These are phyloP conservation scores for Nitzschia sp. DNA, from an alignment of 108 stramenopile genomes.

Conservation along the genomic window DNA sequence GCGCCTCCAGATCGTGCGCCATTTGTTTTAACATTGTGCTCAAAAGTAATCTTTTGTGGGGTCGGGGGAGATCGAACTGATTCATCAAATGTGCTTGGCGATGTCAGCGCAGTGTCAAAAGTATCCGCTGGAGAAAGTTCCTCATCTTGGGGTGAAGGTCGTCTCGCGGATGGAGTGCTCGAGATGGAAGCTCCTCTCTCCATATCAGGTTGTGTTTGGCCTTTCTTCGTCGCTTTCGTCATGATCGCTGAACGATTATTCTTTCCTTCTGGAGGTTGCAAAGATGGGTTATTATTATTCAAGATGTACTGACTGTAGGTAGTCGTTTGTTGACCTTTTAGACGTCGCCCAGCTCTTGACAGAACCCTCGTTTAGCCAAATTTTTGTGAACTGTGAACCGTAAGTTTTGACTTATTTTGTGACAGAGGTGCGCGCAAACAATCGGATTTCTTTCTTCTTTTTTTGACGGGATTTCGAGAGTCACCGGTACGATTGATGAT, in stretches of 20 bases:
- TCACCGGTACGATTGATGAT: too few species aligned
- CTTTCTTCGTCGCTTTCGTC: not conserved
- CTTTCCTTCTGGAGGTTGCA: not conserved
- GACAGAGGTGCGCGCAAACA: not conserved
- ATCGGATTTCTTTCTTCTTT: not conserved
- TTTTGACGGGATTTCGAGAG: not conserved
- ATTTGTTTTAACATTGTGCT: constrained; percentile 9
- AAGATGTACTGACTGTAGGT: not conserved
- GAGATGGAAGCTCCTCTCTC: not conserved
- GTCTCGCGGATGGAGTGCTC: not conserved
- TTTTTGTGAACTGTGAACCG: too few species aligned
- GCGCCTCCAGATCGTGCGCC: not conserved
- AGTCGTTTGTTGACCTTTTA: too few species aligned
- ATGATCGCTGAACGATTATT: not conserved
- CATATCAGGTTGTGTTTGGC: constrained; percentile 1
- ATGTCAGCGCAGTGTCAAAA: constrained; percentile 18
- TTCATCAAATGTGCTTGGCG: constrained; percentile 16
- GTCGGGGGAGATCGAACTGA: not conserved
- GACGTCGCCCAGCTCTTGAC: not conserved
- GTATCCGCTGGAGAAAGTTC: constrained; percentile 19
- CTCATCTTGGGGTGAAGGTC: constrained; percentile 9
- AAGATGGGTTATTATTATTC: not conserved
- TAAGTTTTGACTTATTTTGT: not conserved
- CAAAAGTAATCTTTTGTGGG: constrained; percentile 1
- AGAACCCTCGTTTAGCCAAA: constrained; percentile 3